Evolutionary conservation across 768 basidiomycete species (phyloP).

Genomic region (Suillus occidentalis): DNA sequence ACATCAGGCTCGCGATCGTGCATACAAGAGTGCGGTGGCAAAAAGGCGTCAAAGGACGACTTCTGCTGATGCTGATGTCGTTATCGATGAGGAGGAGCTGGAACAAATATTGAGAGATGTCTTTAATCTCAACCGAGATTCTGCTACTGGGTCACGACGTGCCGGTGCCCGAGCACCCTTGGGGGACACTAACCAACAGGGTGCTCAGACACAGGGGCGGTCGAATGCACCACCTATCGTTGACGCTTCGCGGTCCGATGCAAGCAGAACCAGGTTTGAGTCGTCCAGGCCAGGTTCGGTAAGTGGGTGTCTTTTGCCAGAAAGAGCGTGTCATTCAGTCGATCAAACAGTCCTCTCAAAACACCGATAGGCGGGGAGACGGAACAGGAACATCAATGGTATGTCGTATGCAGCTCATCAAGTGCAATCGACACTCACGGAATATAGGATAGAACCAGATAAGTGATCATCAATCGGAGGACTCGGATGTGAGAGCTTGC

Average conservation of each 20-base stretch:
- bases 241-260: no score
- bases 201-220: background rate
- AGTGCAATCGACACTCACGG: background rate
- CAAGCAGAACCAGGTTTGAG: background rate
- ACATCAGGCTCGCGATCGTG: conserved; percentile 53
- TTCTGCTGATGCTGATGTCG: conserved; percentile 14
- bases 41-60: conserved; percentile 26
- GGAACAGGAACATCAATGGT: background rate
- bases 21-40: conserved; percentile 33
- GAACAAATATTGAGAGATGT: conserved; percentile 30
- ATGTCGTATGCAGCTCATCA: background rate
- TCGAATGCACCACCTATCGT: background rate
- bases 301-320: background rate
- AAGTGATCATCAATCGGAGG: background rate
- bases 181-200: background rate
- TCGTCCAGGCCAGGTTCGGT: background rate
- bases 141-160: background rate
- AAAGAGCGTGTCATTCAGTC: background rate
- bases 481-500: background rate
- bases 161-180: background rate
- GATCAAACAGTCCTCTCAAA: background rate
- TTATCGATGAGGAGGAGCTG: conserved; percentile 27
- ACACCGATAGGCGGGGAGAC: background rate
- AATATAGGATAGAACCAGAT: background rate
- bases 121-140: conserved; percentile 25